Conservation (phyloP, 495 filamentous ascomycete species). For the Tuber microsphaerosporum region DNA sequence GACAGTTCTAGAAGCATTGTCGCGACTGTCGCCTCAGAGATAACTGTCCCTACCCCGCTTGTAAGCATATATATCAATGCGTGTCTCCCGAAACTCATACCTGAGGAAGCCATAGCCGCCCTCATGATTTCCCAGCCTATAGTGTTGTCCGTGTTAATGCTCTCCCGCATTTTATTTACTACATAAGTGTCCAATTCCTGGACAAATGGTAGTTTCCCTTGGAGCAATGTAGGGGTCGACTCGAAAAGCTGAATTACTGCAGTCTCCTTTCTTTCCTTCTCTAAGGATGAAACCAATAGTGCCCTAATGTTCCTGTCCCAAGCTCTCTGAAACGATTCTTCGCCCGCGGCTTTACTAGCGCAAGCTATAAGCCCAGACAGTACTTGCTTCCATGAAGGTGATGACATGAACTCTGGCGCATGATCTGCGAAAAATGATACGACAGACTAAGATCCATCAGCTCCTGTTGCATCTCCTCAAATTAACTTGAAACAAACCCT, state of each 20-base stretch:
- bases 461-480: conserved; percentile 3
- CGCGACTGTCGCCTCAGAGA: conserved; percentile 21
- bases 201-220: conserved; percentile 12
- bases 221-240: conserved; percentile 16
- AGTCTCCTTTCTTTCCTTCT: conserved; percentile 25
- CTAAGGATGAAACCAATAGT: conserved; percentile 24
- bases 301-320: conserved; percentile 25
- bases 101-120: conserved; percentile 46
- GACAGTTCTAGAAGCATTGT: conserved; percentile 45
- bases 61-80: neutral
- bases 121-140: conserved; percentile 43
- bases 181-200: conserved; percentile 35
- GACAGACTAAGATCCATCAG: neutral
- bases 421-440: conserved; percentile 23
- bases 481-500: conserved; percentile 4
- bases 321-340: conserved; percentile 10
- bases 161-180: conserved; percentile 24
- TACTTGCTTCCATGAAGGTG: conserved; percentile 21
- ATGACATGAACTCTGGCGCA: conserved; percentile 12
- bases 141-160: conserved; percentile 25
- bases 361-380: conserved; percentile 28
- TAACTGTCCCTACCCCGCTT: neutral
- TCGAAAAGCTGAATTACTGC: conserved; percentile 21
- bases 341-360: conserved; percentile 14
- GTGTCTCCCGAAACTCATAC: neutral